Percentiles rank a stretch among this genome's conserved stretches.
phyloP scores from a whole-genome alignment of 2,329 filamentous ascomycete species.

The Mycocentrospora acerina region DNA sequence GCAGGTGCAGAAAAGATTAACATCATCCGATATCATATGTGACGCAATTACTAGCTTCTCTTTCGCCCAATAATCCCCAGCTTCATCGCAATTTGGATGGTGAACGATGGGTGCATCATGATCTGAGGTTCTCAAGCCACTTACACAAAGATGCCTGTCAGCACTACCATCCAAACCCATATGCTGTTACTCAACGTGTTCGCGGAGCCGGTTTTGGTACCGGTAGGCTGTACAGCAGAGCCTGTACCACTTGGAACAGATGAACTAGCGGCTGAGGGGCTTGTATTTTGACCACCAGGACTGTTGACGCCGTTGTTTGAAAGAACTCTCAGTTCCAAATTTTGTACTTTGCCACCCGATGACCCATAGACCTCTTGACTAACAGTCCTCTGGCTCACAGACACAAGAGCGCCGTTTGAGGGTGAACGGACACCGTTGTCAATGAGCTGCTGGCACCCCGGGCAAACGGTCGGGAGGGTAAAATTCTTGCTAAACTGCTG shows the following conservation, averaged over 20 bases:
- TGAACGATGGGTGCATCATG: no score
- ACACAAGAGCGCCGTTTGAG: conserved; percentile 58
- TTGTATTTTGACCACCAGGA: conserved; percentile 48
- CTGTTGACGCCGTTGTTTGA: conserved; percentile 56
- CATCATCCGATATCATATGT: no score
- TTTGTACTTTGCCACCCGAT: conserved; percentile 60
- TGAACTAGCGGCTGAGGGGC: conserved; percentile 6
- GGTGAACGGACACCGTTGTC: conserved; percentile 70
- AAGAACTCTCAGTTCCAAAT: conserved; percentile 61
- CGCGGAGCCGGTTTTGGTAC: conserved; percentile 18
- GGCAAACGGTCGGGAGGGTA: conserved; percentile 68
- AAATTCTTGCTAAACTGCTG: conserved; percentile 75
- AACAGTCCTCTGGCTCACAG: conserved; percentile 59
- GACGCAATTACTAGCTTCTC: no score
- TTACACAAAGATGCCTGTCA: conserved; percentile 5
- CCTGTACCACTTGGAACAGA: conserved; percentile 7
- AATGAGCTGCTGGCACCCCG: conserved; percentile 72
- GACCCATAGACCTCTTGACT: conserved; percentile 58
- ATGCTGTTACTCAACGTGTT: conserved; percentile 9
- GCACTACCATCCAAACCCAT: conserved; percentile 10
- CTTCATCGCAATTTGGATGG: no score
- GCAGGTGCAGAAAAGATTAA: no score
- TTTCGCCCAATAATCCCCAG: no score
- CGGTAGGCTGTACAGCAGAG: conserved; percentile 16
- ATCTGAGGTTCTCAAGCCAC: no score